Percentiles rank a stretch among this genome's conserved stretches.
These are phyloP conservation scores for Schizosaccharomyces japonicus DNA, from an alignment of 805 yeast species.

Conservation along the genomic window DNA sequence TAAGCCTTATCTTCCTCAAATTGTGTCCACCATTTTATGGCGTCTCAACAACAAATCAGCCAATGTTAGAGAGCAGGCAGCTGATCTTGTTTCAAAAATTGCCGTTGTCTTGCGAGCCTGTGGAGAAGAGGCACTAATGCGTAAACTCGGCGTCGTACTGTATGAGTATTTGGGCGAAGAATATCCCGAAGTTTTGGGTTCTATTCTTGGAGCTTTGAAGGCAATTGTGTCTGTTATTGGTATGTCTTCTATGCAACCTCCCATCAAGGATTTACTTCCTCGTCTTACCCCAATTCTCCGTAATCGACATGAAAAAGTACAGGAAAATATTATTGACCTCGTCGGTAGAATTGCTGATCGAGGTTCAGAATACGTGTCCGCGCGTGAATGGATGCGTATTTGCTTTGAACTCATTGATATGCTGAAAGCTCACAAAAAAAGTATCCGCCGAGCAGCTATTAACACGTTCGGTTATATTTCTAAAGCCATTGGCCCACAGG, in stretches of 20 bases:
- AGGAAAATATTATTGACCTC: constrained; percentile 51
- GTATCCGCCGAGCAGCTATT: constrained; percentile 65
- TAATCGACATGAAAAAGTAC: constrained; percentile 77
- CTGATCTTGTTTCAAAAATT: constrained; percentile 44
- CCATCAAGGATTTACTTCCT: constrained; percentile 59
- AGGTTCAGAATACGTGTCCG: constrained; percentile 62
- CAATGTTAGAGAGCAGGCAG: constrained; percentile 59
- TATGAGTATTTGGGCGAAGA: constrained; percentile 88
- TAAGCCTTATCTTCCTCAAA: constrained; percentile 47
- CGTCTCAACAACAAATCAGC: constrained; percentile 49
- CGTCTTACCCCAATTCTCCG: constrained; percentile 75
- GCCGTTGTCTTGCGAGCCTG: constrained; percentile 46
- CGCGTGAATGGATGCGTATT: constrained; percentile 93
- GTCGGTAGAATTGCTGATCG: constrained; percentile 63
- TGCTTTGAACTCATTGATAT: constrained; percentile 77
- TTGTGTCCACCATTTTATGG: constrained; percentile 47
- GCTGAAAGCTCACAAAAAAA: constrained; percentile 55
- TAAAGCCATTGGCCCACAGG: constrained; percentile 84
- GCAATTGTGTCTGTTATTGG: constrained; percentile 39
- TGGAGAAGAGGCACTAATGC: constrained; percentile 35
- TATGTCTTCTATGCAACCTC: constrained; percentile 45
- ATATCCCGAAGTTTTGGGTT: constrained; percentile 79
- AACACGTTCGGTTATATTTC: constrained; percentile 81
- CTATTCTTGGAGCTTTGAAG: constrained; percentile 48
- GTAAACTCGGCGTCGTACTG: constrained; percentile 47